Conservation (phyloP, 116 monocot genomes). For the Thalassia testudinum region DNA sequence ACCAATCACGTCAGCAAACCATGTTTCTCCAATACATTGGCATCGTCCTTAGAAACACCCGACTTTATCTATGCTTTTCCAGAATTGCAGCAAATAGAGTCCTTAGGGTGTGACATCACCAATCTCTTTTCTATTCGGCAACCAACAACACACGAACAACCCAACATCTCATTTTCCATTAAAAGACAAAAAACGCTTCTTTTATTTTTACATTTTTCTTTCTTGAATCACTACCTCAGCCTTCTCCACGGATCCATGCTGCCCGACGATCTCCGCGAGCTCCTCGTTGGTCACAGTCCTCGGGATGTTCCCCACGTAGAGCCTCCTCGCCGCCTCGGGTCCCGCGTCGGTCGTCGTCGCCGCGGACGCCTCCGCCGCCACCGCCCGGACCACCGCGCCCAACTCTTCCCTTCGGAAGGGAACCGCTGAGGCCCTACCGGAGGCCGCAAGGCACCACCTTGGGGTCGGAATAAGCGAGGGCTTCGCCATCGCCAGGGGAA, state of each 20-base stretch:
- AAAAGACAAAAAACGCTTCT: too few species aligned
- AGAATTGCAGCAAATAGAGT: too few species aligned
- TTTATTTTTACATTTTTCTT: too few species aligned
- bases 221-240: constrained; percentile 92
- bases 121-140: too few species aligned
- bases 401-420: not conserved
- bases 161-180: too few species aligned
- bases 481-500: not conserved
- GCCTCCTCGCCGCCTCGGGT: constrained; percentile 50
- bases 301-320: constrained; percentile 93
- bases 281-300: constrained; percentile 47
- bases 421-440: not conserved
- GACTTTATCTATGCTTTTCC: too few species aligned
- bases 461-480: not conserved
- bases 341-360: constrained; percentile 25
- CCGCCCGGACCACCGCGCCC: constrained; percentile 6
- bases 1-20: too few species aligned
- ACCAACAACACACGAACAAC: too few species aligned
- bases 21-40: too few species aligned
- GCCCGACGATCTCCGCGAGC: constrained; percentile 50
- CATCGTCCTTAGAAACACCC: too few species aligned
- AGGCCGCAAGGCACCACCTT: not conserved
- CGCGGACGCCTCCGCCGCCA: constrained; percentile 11
- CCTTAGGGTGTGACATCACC: too few species aligned
- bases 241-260: constrained; percentile 79